A percentile compares a stretch with the other conserved stretches of the same genome.
phyloP scores from a whole-genome alignment of 306 rosid genomes.

The Gynostemma pentaphyllum region DNA sequence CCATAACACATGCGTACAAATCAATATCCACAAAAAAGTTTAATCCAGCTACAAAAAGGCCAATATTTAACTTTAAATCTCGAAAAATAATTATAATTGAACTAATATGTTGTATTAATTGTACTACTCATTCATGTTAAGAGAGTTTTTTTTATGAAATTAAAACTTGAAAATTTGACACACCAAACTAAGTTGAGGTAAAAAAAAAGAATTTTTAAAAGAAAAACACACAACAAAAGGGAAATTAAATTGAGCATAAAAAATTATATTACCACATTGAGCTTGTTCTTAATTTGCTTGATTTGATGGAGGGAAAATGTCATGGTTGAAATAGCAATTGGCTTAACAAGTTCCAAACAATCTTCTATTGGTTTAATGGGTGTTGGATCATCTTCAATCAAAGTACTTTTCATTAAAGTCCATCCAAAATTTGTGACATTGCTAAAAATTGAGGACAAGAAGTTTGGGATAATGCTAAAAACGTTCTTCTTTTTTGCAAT shows the following conservation, averaged over 20 bases:
- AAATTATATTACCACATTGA: constrained; percentile 36
- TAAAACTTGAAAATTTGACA: too few relatives aligned
- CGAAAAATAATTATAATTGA: too few relatives aligned
- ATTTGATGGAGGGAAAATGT: constrained; percentile 34
- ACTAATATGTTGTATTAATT: too few relatives aligned
- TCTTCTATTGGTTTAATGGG: constrained; percentile 35
- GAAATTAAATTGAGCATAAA: not conserved
- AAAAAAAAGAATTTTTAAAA: too few relatives aligned
- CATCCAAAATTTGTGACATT: constrained; percentile 31
- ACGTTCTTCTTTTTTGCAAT: not conserved
- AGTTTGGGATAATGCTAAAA: not conserved
- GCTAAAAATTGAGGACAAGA: constrained; percentile 18
- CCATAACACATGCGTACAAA: too few relatives aligned
- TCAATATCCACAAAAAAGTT: too few relatives aligned
- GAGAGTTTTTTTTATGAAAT: too few relatives aligned
- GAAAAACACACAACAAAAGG: not conserved
- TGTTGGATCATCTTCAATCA: constrained; percentile 34
- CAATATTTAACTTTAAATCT: too few relatives aligned
- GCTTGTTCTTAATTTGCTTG: constrained; percentile 40
- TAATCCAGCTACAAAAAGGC: too few relatives aligned
- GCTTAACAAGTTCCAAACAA: constrained; percentile 19
- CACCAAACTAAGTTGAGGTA: too few relatives aligned
- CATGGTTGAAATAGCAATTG: constrained; percentile 27
- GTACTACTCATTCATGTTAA: too few relatives aligned
- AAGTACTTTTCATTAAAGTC: constrained; percentile 27